Evolutionary conservation across 805 yeast species (phyloP).

Genomic region (Spathaspora arborariae): DNA sequence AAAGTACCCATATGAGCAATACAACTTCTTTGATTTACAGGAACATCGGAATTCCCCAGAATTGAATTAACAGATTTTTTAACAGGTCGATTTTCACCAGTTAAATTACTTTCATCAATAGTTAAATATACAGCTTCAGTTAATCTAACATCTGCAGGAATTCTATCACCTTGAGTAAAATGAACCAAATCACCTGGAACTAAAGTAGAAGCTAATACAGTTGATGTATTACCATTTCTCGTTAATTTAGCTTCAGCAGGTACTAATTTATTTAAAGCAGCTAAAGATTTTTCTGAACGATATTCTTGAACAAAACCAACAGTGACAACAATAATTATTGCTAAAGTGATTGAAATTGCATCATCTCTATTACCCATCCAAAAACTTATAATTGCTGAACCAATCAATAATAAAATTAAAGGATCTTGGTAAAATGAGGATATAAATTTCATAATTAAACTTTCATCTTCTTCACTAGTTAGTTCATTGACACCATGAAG

Average conservation of each 20-base stretch:
- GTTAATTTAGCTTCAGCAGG: conserved; percentile 96
- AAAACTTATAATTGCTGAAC: conserved; percentile 83
- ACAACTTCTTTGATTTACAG: conserved; percentile 65
- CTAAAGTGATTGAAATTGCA: conserved; percentile 89
- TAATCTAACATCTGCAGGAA: conserved; percentile 92
- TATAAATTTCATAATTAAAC: conserved; percentile 64
- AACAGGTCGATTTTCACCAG: conserved; percentile 93
- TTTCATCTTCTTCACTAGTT: conserved; percentile 71
- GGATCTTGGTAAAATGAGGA: conserved; percentile 88
- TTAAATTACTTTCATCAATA: conserved; percentile 89
- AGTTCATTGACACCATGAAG: conserved; percentile 83
- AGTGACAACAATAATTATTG: conserved; percentile 87
- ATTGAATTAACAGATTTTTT: conserved; percentile 42
- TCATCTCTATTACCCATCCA: conserved; percentile 96
- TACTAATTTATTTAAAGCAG: conserved; percentile 86
- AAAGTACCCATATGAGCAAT: conserved; percentile 97
- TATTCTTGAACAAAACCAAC: conserved; percentile 98
- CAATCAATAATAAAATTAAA: conserved; percentile 79
- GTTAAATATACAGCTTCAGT: conserved; percentile 73
- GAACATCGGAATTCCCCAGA: conserved; percentile 15
- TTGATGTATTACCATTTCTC: conserved; percentile 71
- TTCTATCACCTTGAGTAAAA: conserved; percentile 88
- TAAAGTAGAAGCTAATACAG: conserved; percentile 79
- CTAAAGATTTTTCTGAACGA: conserved; percentile 89
- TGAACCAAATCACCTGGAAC: conserved; percentile 97